Evolutionary conservation across 345 rosid species (phyloP).

Genomic region (Noccaea bulbosa): DNA sequence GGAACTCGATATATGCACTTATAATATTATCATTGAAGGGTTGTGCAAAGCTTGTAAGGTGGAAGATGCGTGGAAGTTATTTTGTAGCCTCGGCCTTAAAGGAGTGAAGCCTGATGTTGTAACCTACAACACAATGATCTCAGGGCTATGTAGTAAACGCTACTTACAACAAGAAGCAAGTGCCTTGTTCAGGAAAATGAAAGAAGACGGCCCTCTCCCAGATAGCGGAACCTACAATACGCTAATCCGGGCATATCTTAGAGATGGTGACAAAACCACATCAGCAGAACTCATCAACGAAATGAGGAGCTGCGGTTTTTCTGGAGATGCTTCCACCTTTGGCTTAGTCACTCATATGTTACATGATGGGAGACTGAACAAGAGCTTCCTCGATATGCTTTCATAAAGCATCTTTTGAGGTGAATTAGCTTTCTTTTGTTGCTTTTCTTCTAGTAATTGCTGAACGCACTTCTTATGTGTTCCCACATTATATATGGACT

Average conservation of each 20-base stretch:
- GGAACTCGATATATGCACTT: neutral
- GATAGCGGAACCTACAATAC: neutral
- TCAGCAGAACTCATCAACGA: constrained; percentile 2
- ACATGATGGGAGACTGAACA: neutral
- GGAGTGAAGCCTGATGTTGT: constrained; percentile 29
- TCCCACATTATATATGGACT: too few relatives aligned
- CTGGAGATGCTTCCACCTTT: neutral
- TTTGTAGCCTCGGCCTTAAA: neutral
- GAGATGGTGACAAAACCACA: neutral
- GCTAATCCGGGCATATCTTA: neutral
- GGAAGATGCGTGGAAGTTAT: neutral
- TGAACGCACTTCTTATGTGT: too few relatives aligned
- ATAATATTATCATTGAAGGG: neutral
- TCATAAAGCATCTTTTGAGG: neutral
- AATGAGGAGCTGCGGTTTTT: neutral
- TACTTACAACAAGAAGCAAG: neutral
- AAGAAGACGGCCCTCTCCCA: constrained; percentile 12
- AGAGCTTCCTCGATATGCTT: neutral
- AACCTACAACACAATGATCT: constrained; percentile 32
- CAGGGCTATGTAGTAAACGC: constrained; percentile 23
- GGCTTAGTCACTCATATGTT: neutral
- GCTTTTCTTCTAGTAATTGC: too few relatives aligned
- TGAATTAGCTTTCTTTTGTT: too few relatives aligned
- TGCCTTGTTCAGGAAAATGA: constrained; percentile 34
- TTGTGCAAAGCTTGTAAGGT: constrained; percentile 18